phyloP scores from a whole-genome alignment of 371 early-diverging fungal species.

The Umbelopsis sp. region DNA sequence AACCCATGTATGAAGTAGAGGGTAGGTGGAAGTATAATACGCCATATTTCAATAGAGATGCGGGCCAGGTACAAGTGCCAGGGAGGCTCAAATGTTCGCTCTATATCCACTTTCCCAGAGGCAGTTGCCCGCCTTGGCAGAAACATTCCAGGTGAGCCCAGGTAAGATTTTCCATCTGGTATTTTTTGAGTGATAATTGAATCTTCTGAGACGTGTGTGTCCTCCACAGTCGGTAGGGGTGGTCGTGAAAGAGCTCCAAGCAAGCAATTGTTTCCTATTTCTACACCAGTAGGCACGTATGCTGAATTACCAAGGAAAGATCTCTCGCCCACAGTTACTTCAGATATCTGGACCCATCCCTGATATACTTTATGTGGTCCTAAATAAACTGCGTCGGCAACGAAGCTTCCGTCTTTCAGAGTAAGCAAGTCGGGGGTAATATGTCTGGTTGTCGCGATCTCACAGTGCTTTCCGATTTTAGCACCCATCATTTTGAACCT shows the following conservation, averaged over 20 bases:
- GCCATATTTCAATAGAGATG: not conserved
- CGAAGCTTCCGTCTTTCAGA: not conserved
- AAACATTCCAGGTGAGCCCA: not conserved
- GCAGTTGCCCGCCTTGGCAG: not conserved
- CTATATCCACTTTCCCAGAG: too few species aligned
- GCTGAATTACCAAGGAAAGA: constrained; percentile 5
- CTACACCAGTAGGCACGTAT: not conserved
- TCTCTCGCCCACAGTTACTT: not conserved
- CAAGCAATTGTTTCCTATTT: not conserved
- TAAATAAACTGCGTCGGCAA: not conserved
- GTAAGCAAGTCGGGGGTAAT: not conserved
- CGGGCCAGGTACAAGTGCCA: not conserved
- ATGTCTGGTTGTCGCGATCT: not conserved
- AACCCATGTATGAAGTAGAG: not conserved
- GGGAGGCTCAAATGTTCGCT: not conserved
- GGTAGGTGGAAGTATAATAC: not conserved
- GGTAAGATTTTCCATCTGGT: not conserved
- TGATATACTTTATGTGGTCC: not conserved
- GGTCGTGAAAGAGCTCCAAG: constrained; percentile 1
- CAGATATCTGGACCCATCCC: constrained; percentile 1
- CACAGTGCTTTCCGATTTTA: not conserved
- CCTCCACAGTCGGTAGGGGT: not conserved
- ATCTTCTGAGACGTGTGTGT: not conserved
- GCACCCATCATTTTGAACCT: constrained; percentile 6
- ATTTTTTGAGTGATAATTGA: not conserved